Evolutionary conservation across 176 grass and related monocot genomes (phyloP), one percentile per base, ranked within the genome.

Genomic region (Carex scoparia): DNA sequence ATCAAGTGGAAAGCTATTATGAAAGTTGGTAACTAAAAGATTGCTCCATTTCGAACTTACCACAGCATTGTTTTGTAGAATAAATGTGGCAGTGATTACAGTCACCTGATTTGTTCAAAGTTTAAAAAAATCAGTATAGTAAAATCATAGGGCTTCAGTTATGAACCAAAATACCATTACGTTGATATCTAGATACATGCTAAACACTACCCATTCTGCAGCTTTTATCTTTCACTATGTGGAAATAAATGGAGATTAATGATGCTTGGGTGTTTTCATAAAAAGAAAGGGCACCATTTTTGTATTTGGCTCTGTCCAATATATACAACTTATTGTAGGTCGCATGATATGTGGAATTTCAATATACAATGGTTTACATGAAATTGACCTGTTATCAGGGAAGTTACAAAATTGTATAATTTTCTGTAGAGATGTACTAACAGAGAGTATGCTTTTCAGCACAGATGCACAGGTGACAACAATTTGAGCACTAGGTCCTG

Each of bases 61-160:
- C 95, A 98, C 95, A 4, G 92, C 92, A 74, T 90, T 93, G 63
- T 98, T 98, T 89, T 98, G 92, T 42, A 98, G 89, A 84, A 98
- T 88, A 7, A 86, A 93, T 51, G 68, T 91, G n/a, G 89, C 87
- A 10, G 89, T 94, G 68, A 90, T 80, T 55, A 88, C 86, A 13
- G 92, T 90, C 31, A 93, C 84, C 94, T 94, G 90, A 83, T 55
- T 53, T 18, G 65, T 32, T 85, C 35, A 87, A 88, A 87, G 65
- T 62, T 16, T 68, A 3, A 86, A 32, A 53, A 42, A 48, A 53
- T 28, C 56, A 19, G n/a, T 19, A 51, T 67, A 59, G 81, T 65
- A 27, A 74, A 31, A 60, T 72, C 18, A 42, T 19, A 65, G 54
- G 16, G 5, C 38, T 38, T 63, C 38, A 49, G 27, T 49, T 48